Base-by-base conservation (phyloP, 768 basidiomycete genomes). In the Cyathus striatus region DNA sequence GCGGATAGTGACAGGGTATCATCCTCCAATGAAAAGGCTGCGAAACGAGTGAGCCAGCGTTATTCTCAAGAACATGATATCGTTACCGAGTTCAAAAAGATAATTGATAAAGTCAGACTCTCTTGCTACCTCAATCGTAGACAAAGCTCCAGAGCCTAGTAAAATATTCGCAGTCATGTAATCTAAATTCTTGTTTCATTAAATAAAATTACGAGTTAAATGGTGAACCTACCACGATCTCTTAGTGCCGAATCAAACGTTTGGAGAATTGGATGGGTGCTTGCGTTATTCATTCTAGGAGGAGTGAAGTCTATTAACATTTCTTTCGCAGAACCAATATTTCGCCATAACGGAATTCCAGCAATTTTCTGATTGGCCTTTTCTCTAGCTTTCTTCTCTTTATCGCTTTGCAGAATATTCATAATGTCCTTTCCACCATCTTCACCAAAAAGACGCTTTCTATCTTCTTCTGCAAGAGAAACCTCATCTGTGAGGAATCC, bases 381-480 rank as follows among this genome's bases (percentile, higher is more conserved):
- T 17, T 46, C 60, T 9, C 55, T 55, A 22, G 51, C 53, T 27
- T 49, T 48, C 42, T 58, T 58, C 5, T 43, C 57, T 38, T 61
- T 66, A 45, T 80, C 72, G 13, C 59, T 53, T 40, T 63, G 55
- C 27, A 81, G 55, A 27, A 81, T 70, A 40, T 62, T 65, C 14
- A 55, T 59, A 34, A 81, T 68, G 7, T 62, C 70, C 47, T 70
- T 63, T 12, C 69, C 71, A 3, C 61, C 58, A 25, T 63, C 63
- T 38, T 64, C 60, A 3, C 70, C 74, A 41, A 78, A 53, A 30
- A 70, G 45, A 47, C 63, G 49, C 46, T 63, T 44, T 41, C 65
- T 47, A 38, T 65, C 69, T 21, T 63, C 55, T 22, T 65, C 59
- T 13, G 59, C 53, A 38, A 68, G 45, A 5, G 50, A 44, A 12